Percentiles rank a stretch among this genome's conserved stretches.
Conservation (phyloP, 495 filamentous ascomycete genomes). For the Terfezia claveryi region DNA sequence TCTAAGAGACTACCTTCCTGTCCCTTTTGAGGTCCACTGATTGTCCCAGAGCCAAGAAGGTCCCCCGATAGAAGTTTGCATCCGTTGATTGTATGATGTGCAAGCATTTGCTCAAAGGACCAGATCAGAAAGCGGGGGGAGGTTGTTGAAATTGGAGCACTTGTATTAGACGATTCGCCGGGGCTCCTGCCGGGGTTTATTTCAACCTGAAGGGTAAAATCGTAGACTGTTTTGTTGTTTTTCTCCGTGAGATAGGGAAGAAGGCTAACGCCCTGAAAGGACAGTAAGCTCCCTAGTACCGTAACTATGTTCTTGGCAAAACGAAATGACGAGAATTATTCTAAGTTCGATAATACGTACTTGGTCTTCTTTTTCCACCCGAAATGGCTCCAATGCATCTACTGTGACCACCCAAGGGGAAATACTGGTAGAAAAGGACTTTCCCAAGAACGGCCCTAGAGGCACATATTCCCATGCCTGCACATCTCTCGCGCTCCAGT, state of each 20-base stretch:
- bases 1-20: conserved; percentile 62
- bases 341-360: no score
- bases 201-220: conserved; percentile 56
- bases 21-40: conserved; percentile 43
- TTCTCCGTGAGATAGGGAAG: conserved; percentile 31
- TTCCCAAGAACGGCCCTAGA: conserved; percentile 68
- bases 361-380: conserved; percentile 7
- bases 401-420: conserved; percentile 73
- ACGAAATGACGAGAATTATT: no score
- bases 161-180: not conserved
- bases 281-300: not conserved
- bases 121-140: conserved; percentile 56
- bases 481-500: conserved; percentile 73
- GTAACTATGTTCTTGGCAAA: no score
- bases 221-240: conserved; percentile 36
- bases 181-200: conserved; percentile 35
- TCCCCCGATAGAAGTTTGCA: conserved; percentile 69
- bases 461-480: conserved; percentile 82
- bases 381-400: conserved; percentile 60
- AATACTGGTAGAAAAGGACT: conserved; percentile 84
- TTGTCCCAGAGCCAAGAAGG: conserved; percentile 72
- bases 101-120: conserved; percentile 87
- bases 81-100: conserved; percentile 72
- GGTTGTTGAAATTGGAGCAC: conserved; percentile 18
- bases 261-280: not conserved